Conservation (phyloP, 2,329 filamentous ascomycete genomes). For the Nemania sp. region DNA sequence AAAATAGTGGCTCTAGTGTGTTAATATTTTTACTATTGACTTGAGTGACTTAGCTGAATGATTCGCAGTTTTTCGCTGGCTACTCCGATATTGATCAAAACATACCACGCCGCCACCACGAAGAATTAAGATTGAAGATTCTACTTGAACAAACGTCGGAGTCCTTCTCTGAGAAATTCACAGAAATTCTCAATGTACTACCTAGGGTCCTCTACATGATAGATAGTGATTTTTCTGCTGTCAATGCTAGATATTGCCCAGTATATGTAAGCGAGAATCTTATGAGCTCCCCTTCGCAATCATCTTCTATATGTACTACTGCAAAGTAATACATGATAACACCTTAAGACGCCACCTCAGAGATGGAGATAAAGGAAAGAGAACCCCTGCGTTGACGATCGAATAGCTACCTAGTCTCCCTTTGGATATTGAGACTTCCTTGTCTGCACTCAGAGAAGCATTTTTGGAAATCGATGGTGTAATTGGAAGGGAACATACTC, state of each 20-base stretch:
- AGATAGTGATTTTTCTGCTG: background rate
- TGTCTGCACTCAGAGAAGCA: background rate
- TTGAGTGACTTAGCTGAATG: background rate
- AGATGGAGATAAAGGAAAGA: background rate
- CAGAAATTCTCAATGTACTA: background rate
- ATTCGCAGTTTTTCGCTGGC: background rate
- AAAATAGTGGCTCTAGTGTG: background rate
- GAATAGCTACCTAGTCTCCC: background rate
- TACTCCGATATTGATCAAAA: background rate
- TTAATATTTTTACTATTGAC: background rate
- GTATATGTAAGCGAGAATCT: background rate
- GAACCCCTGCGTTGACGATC: background rate
- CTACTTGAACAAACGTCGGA: background rate
- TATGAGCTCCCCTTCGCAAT: background rate
- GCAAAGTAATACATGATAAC: background rate
- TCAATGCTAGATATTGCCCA: background rate
- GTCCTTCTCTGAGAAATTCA: background rate
- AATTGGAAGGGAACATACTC: background rate
- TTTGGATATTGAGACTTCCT: background rate
- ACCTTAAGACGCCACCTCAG: background rate
- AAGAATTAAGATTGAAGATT: background rate
- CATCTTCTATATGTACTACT: background rate
- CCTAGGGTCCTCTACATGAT: background rate
- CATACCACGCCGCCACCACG: background rate
- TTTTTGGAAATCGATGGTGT: constrained; percentile 1